Conservation (phyloP, 1,284 basidiomycete species). For the Cronartium ribicola region DNA sequence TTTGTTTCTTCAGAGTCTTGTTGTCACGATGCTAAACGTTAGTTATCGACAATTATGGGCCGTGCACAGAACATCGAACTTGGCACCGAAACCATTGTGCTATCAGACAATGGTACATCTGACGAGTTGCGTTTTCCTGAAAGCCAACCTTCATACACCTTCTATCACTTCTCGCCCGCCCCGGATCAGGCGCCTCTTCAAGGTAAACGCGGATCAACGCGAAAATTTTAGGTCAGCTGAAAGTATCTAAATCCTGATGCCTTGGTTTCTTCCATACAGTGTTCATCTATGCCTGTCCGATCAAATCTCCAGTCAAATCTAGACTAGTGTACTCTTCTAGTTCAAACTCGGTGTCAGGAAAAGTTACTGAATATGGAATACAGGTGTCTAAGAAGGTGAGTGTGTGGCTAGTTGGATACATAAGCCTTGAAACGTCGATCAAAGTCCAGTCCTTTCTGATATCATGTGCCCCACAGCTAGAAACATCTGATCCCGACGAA, state of each 20-base stretch:
- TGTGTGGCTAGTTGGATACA: not conserved
- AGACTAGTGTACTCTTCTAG: constrained; percentile 39
- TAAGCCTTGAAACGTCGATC: not conserved
- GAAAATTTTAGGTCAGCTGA: not conserved
- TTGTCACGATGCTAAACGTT: not conserved
- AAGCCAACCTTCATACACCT: constrained; percentile 35
- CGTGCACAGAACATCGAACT: constrained; percentile 19
- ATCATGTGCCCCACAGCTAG: constrained; percentile 1
- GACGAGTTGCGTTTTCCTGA: constrained; percentile 38
- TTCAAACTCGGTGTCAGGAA: constrained; percentile 26
- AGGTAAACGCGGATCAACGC: not conserved
- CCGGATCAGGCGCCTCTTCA: constrained; percentile 1
- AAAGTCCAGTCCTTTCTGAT: not conserved
- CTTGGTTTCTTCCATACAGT: constrained; percentile 8
- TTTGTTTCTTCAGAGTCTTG: not conserved
- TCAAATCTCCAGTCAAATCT: constrained; percentile 31
- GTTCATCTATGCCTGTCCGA: constrained; percentile 39
- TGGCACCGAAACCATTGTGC: constrained; percentile 28
- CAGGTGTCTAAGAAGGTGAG: constrained; percentile 34
- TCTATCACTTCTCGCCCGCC: constrained; percentile 19
- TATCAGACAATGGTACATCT: constrained; percentile 21
- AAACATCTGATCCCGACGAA: constrained; percentile 37
- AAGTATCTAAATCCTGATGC: not conserved
- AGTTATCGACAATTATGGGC: too few relatives aligned
- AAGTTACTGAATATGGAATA: constrained; percentile 26